Evolutionary conservation across 352 stramenopile genomes (phyloP), one percentile per base, ranked within the genome.

Genomic region (Pythium oligandrum): DNA sequence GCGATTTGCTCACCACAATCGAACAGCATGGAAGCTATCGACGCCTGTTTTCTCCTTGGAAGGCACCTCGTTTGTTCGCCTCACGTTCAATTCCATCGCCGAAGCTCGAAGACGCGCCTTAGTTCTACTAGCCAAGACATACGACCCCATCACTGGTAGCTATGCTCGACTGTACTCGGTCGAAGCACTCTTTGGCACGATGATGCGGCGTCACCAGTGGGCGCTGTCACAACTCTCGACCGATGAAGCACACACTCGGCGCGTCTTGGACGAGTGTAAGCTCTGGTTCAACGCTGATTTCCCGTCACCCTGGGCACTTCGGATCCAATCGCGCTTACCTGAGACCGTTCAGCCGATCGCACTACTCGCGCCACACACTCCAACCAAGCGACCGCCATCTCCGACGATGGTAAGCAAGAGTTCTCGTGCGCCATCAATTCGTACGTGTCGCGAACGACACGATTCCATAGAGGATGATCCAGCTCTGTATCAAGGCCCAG

Each of bases 81-180:
- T 93, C 10, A 86, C 74, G 3, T 93, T 90, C 55, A 66, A 75
- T 33, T 87, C 77, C n/a, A 64, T 85, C 6, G 65, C 84, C 6
- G 80, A 93, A 47, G 83, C 83, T 0, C 64, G 79, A 5, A 75
- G 80, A 17, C 78, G 83, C 17, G 78, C 78, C 8, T 49, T 91
- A 26, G 50, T 91, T 53, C 60, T 93, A 26, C 44, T 91, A 8
- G 73, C 73, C 43, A 90, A 90, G 58, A 93, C 83, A 3, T 93
- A 86, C 54, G 76, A 93, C 17, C 78, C 78, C 2, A 53, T 82
- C 31, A 73, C 68, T 0, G 57, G 61, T 38, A 83, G 63, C 34
- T 89, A 78, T 53, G 83, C 75, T 8, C 67, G 69, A 5, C 50
- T 93, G 46, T 90, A 77, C 31, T 75, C 78, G 42, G 46, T 88